Percentiles rank a stretch among this genome's conserved stretches.
Conservation (phyloP, 176 grass and related monocot genomes). For the Carex scoparia region DNA sequence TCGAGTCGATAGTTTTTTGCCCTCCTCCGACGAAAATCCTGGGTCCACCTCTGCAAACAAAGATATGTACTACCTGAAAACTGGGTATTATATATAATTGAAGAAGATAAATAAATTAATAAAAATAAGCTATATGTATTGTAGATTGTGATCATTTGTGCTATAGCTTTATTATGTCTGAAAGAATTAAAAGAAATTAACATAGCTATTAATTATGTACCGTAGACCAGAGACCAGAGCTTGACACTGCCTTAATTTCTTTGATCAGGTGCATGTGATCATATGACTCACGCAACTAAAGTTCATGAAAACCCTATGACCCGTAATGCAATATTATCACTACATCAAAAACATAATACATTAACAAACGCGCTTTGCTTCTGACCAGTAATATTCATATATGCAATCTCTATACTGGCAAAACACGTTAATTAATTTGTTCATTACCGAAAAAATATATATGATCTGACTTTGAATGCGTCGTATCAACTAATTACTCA, state of each 20-base stretch:
- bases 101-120: not conserved
- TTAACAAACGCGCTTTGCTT: not conserved
- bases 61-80: not conserved
- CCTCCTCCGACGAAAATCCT: too few relatives aligned
- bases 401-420: not conserved
- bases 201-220: not conserved
- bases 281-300: not conserved
- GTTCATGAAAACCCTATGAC: not conserved
- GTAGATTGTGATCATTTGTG: not conserved
- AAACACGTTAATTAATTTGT: not conserved
- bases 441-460: not conserved
- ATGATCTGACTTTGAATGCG: not conserved
- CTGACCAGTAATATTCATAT: not conserved
- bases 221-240: not conserved
- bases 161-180: too few relatives aligned
- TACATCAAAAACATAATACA: not conserved
- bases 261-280: not conserved
- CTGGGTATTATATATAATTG: not conserved
- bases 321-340: not conserved
- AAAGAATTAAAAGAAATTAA: too few relatives aligned
- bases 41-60: not conserved
- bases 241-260: not conserved
- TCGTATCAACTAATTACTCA: not conserved
- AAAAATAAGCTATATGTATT: not conserved
- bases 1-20: too few relatives aligned